Conservation (phyloP, 768 basidiomycete species). For the Calocybe indica region DNA sequence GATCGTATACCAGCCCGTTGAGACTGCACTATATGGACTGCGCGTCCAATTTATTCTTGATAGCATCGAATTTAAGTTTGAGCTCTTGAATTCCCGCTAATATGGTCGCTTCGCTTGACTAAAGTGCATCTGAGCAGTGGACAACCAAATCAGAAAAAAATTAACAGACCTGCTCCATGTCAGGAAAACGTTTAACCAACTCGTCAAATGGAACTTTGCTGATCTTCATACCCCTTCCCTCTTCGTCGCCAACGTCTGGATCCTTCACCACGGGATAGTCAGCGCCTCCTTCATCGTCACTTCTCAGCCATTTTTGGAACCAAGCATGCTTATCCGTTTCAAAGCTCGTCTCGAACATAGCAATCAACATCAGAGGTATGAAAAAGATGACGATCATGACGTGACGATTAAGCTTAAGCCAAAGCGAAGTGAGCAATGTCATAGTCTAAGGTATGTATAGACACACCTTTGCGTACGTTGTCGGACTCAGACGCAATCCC, state of each 20-base stretch:
- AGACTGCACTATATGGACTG: constrained; percentile 6
- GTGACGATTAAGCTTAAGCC: constrained; percentile 58
- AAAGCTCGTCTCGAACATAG: constrained; percentile 65
- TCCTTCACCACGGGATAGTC: constrained; percentile 50
- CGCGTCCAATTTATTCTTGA: constrained; percentile 31
- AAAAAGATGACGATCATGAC: constrained; percentile 83
- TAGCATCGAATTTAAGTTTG: constrained; percentile 35
- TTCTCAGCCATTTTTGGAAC: constrained; percentile 63
- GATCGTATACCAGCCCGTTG: too few species aligned
- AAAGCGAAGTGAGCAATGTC: constrained; percentile 2
- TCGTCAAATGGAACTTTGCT: constrained; percentile 67
- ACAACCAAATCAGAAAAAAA: constrained; percentile 3
- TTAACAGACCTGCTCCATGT: constrained; percentile 56
- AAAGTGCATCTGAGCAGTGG: constrained; percentile 1
- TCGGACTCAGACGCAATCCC: constrained; percentile 36
- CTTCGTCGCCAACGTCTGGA: constrained; percentile 55
- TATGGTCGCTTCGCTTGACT: constrained; percentile 71
- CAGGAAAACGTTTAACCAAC: constrained; percentile 66
- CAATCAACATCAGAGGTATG: constrained; percentile 68
- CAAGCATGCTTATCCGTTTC: constrained; percentile 46
- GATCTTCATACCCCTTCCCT: constrained; percentile 53
- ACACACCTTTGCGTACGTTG: constrained; percentile 53
- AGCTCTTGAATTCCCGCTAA: constrained; percentile 57
- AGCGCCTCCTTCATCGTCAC: constrained; percentile 51
- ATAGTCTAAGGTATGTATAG: not conserved